Base-by-base conservation (phyloP, 225 moss, liverwort and hornwort species). In the Marchantia polymorpha region DNA sequence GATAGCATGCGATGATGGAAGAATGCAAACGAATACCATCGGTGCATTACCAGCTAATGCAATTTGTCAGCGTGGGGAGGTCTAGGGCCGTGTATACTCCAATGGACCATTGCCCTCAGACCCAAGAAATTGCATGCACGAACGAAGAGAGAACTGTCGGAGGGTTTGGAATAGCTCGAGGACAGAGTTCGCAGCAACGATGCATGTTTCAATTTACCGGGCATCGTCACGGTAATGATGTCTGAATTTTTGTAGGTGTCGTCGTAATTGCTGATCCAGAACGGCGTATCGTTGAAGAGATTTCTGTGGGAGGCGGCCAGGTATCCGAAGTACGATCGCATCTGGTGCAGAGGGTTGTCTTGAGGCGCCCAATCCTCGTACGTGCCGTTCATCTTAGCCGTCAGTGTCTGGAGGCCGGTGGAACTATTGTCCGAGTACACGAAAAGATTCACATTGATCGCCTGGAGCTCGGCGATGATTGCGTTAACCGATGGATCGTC, bases 271-370 rank as follows among this genome's bases (percentile, higher is more conserved):
- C 1, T 1, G 25, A 22, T 68, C 67, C 67, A 68, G 12, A 31
- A 68, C 12, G 67, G 67, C 12, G 12, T 12, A 13, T 68, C 67
- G 2, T 20, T 13, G 25, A 25, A 68, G 3, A 68, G 12, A 0
- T 68, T 13, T 22, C 12, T 1, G 67, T 68, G 67, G 13, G 25
- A 68, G 22, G 67, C 25, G 13, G 67, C 67, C 67, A 68, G 17
- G 67, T 68, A 68, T 12, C 67, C 67, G 67, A 68, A 68, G 25
- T 68, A 68, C 3, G 67, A 68, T 0, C 67, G 25, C 67, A 68
- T 68, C 30, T 68, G 6, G 25, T 68, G 22, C 26, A 68, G 25
- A 13, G 30, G 67, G 8, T 68, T 22, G 2, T 25, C 13, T 2
- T 20, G 2, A 11, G 25, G 3, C 8, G 17, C 7, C 25, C 12